Evolutionary conservation across 2,329 filamentous ascomycete species (phyloP), one percentile per base, ranked within the genome.

Genomic region (Stagonosporopsis cucurbitacearum): DNA sequence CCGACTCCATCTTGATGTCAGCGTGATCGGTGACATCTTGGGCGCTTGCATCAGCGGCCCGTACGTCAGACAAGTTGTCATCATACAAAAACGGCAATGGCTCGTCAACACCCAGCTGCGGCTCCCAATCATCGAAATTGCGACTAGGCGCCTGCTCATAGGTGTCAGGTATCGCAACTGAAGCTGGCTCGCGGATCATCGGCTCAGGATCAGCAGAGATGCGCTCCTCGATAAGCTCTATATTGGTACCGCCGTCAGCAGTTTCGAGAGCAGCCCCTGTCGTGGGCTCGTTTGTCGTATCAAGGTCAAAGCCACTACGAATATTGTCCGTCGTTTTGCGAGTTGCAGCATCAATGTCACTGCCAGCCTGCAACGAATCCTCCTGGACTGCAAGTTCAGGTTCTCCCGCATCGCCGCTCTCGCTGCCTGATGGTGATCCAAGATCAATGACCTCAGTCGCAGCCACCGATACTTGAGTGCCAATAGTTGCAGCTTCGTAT

Each of bases 1-100:
- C 64, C 11, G 69, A 70, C 39, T 74, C 71, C 46, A 72, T 60
- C 40, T 73, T 70, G 28, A 72, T 50, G 33, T 69, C 63, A 4
- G 67, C 54, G 30, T 40, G 26, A 44, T 40, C 36, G 49, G 47
- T 17, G 26, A 36, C 23, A 50, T 8, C 2, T 11, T 32, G 50
- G 7, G 12, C 12, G 32, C 30, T 20, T 0, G 7, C 25, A 4
- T 36, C 6, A 4, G 23, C 42, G 11, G 12, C 11, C 25, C 26
- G 33, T n/a, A 30, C 54, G 12, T 43, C 48, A 22, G 32, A 48
- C 6, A 23, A 15, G 23, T 43, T 50, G 20, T 50, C 41, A 6
- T 64, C 58, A 17, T 59, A 47, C 11, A 63, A 42, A 4, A 55
- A 47, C 2, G 58, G 48, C 15, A 58, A 28, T 17, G 52, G 50